These are phyloP conservation scores for Pythium brachiatum DNA, from an alignment of 352 stramenopile species.

Conservation along the genomic window DNA sequence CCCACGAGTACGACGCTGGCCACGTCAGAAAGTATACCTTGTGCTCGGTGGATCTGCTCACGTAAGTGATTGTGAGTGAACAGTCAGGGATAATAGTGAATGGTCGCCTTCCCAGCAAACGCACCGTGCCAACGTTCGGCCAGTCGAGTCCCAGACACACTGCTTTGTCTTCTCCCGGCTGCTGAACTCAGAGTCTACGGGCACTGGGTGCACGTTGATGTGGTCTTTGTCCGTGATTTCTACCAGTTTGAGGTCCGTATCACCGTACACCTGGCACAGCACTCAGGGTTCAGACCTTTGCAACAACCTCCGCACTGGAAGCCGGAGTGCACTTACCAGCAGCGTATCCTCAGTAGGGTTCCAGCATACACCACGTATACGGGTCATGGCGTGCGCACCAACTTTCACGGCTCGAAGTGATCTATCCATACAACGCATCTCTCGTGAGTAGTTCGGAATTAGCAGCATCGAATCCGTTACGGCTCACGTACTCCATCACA, in stretches of 20 bases:
- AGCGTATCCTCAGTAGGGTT: slow-evolving; percentile 31
- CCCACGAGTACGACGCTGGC: background rate
- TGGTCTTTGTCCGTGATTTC: slow-evolving; percentile 11
- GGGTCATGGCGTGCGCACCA: slow-evolving; percentile 5
- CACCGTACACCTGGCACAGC: slow-evolving; percentile 5
- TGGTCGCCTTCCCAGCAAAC: background rate
- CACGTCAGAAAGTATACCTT: slow-evolving; percentile 9
- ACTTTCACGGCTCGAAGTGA: slow-evolving; percentile 8
- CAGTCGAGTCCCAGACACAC: slow-evolving; percentile 45
- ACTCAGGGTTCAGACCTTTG: no score
- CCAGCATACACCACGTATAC: slow-evolving; percentile 36
- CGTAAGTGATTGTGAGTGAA: background rate
- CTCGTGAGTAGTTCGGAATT: no score
- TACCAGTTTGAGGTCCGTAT: slow-evolving; percentile 28
- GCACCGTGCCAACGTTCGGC: slow-evolving; percentile 40
- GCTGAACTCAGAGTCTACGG: background rate
- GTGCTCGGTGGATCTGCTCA: slow-evolving; percentile 6
- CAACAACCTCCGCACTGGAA: no score
- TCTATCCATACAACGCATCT: background rate
- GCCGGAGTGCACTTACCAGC: no score
- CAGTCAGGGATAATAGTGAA: background rate
- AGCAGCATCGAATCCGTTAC: no score
- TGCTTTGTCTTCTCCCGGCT: slow-evolving; percentile 22
- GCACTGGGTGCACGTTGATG: background rate
- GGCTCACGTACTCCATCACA: slow-evolving; percentile 3